Percentiles rank a stretch among this genome's conserved stretches.
Evolutionary conservation across 2,329 filamentous ascomycete genomes (phyloP).

Genomic region (Chrysoporthe deuterocubensis): DNA sequence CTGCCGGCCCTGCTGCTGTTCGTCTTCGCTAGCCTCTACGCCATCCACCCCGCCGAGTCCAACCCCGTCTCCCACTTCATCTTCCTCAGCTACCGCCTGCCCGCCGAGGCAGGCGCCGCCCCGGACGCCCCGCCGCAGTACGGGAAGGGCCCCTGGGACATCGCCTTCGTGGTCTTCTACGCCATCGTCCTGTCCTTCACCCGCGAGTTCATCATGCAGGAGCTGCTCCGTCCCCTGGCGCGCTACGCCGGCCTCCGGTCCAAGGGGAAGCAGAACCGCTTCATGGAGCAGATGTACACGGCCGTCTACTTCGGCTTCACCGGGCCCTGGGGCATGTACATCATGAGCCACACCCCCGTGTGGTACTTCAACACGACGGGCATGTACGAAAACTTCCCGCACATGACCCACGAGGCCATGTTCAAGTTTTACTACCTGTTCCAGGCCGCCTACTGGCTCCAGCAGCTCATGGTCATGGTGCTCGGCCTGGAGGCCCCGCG

Average conservation of each 20-base stretch:
- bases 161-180: constrained; percentile 89
- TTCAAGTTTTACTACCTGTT: constrained; percentile 98
- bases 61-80: constrained; percentile 83
- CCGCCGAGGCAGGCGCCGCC: constrained; percentile 47
- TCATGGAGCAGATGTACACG: constrained; percentile 97
- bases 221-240: constrained; percentile 78
- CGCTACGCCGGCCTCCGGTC: constrained; percentile 69
- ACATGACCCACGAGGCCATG: constrained; percentile 74
- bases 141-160: constrained; percentile 85
- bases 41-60: constrained; percentile 73
- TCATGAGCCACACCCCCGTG: constrained; percentile 88
- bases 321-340: constrained; percentile 82
- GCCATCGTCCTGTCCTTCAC: constrained; percentile 89
- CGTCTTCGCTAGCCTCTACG: constrained; percentile 69
- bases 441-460: constrained; percentile 92
- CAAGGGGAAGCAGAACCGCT: constrained; percentile 80
- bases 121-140: constrained; percentile 66
- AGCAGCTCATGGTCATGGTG: constrained; percentile 87
- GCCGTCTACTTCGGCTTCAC: constrained; percentile 86
- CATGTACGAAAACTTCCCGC: constrained; percentile 90
- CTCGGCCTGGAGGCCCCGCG: constrained; percentile 89
- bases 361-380: constrained; percentile 94
- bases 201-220: constrained; percentile 95
- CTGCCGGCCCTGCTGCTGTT: constrained; percentile 71
- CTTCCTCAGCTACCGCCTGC: constrained; percentile 85